Conservation (phyloP, 805 yeast species). For the Candida fluviatilis region DNA sequence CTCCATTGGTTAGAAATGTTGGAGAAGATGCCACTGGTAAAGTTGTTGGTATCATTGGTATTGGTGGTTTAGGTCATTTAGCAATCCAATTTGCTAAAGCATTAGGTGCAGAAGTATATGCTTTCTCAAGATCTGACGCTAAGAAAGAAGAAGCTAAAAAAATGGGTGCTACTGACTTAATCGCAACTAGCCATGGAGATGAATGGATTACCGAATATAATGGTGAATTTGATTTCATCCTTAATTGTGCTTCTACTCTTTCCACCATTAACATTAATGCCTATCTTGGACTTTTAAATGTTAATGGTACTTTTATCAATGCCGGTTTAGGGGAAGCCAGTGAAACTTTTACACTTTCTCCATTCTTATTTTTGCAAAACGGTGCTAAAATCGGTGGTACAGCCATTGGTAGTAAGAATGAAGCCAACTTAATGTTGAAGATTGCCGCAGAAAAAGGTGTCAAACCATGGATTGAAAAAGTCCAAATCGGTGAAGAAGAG, state of each 20-base stretch:
- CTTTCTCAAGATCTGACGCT: conserved; percentile 23
- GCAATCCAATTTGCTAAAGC: conserved; percentile 59
- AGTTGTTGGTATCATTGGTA: conserved; percentile 57
- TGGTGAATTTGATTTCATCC: conserved; percentile 46
- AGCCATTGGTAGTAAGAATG: conserved; percentile 31
- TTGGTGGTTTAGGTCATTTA: conserved; percentile 68
- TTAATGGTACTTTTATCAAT: conserved; percentile 22
- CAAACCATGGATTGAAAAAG: conserved; percentile 32
- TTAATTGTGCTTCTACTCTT: conserved; percentile 48
- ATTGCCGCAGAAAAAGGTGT: conserved; percentile 35
- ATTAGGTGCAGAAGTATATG: conserved; percentile 47
- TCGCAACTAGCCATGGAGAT: conserved; percentile 48
- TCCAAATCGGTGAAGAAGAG: conserved; percentile 31
- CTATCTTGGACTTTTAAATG: conserved; percentile 36
- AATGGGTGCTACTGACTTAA: conserved; percentile 26
- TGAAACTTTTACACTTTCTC: conserved; percentile 17
- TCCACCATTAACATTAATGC: conserved; percentile 47
- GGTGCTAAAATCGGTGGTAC: conserved; percentile 29
- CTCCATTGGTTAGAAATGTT: conserved; percentile 47
- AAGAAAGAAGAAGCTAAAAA: conserved; percentile 30
- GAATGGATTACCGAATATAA: conserved; percentile 32
- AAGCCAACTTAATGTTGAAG: conserved; percentile 33
- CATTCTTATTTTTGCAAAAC: conserved; percentile 23
- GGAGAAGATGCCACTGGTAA: conserved; percentile 24
- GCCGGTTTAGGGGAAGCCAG: conserved; percentile 28